These are phyloP conservation scores for Alliaria petiolata DNA, from an alignment of 345 rosid species.

Conservation along the genomic window DNA sequence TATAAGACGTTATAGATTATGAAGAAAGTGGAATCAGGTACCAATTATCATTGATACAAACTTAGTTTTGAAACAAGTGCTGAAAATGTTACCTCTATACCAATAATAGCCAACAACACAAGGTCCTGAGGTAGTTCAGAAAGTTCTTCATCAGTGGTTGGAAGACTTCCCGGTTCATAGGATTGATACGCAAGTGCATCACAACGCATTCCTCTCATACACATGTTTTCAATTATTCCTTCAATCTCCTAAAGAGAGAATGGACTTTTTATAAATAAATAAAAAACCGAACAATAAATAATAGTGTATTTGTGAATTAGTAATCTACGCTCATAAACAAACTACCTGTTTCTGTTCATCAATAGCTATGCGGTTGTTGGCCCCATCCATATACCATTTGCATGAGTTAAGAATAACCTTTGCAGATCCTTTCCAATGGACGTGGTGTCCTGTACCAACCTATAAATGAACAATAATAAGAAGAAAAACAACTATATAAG, in stretches of 20 bases:
- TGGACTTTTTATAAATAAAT: not conserved
- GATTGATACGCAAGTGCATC: conserved; percentile 77
- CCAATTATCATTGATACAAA: not conserved
- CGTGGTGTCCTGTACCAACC: conserved; percentile 47
- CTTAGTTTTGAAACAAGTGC: not conserved
- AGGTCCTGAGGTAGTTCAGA: conserved; percentile 40
- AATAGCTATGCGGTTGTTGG: conserved; percentile 40
- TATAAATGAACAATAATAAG: conserved; percentile 22
- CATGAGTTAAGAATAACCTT: conserved; percentile 71
- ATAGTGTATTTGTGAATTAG: not conserved
- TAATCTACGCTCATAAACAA: not conserved
- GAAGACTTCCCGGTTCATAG: conserved; percentile 46
- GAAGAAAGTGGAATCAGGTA: not conserved
- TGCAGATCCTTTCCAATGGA: conserved; percentile 98
- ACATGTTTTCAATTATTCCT: conserved; percentile 62
- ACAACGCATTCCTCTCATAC: conserved; percentile 68
- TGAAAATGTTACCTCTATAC: conserved; percentile 62
- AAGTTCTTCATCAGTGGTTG: conserved; percentile 41
- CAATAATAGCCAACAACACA: conserved; percentile 81
- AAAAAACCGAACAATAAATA: not conserved
- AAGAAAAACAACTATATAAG: not conserved
- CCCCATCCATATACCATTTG: conserved; percentile 50
- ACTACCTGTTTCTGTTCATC: conserved; percentile 50
- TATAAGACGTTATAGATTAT: not conserved
- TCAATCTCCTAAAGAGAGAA: conserved; percentile 41